These are phyloP conservation scores for Kwoniella pini DNA, from an alignment of 768 basidiomycete species.

Conservation along the genomic window DNA sequence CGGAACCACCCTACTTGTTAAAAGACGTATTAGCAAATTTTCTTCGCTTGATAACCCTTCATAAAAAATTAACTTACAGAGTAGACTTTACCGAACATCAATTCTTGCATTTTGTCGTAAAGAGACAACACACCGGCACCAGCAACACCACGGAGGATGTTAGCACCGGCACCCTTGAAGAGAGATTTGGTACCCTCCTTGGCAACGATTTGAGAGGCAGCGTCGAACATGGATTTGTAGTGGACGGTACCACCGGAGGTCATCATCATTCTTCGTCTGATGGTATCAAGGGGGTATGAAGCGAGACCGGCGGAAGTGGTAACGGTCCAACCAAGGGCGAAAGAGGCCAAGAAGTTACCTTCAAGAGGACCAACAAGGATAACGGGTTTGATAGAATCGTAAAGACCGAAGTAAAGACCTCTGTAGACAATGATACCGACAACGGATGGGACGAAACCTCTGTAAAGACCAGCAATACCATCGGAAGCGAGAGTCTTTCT, in stretches of 20 bases:
- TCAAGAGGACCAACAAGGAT: constrained; percentile 93
- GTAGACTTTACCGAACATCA: constrained; percentile 98
- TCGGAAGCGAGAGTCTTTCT: constrained; percentile 95
- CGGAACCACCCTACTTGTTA: constrained; percentile 46
- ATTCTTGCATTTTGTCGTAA: constrained; percentile 96
- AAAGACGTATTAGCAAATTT: constrained; percentile 9
- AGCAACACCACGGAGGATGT: constrained; percentile 96
- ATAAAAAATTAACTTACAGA: constrained; percentile 69
- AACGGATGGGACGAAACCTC: constrained; percentile 98
- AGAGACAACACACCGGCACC: constrained; percentile 99
- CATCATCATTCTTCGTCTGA: constrained; percentile 99
- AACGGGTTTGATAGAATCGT: constrained; percentile 68
- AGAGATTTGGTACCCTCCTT: constrained; percentile 95
- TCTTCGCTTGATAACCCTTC: too few relatives aligned
- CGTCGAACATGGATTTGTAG: constrained; percentile 99
- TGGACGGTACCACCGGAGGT: constrained; percentile 91
- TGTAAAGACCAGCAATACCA: constrained; percentile 98
- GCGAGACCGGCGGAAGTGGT: constrained; percentile 99
- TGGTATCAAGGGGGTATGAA: constrained; percentile 63
- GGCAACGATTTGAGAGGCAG: constrained; percentile 86
- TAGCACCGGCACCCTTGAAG: constrained; percentile 98
- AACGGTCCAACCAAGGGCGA: constrained; percentile 97
- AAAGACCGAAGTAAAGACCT: constrained; percentile 97
- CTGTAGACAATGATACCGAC: constrained; percentile 99
- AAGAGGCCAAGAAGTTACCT: constrained; percentile 96